Evolutionary conservation across 129 eudicot genomes (phyloP).

Genomic region (Pulicaria dysenterica): DNA sequence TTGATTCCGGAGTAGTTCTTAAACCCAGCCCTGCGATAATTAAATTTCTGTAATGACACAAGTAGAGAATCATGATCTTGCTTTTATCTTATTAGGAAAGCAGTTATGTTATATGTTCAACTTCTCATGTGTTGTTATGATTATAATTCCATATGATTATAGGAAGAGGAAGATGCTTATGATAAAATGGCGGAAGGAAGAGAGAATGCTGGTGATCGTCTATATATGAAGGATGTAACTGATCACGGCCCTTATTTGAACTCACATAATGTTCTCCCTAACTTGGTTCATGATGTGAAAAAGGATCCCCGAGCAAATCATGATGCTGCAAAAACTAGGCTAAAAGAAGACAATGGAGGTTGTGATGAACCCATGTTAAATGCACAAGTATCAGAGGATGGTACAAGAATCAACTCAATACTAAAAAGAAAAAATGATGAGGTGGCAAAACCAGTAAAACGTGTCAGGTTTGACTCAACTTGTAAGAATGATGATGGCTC

Average conservation of each 20-base stretch:
- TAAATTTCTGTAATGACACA: no score
- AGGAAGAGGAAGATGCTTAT: slow-evolving; percentile 65
- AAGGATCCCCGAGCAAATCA: slow-evolving; percentile 39
- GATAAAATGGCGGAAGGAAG: slow-evolving; percentile 56
- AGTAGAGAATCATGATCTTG: no score
- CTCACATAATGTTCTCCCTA: slow-evolving; percentile 37
- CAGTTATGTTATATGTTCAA: not conserved
- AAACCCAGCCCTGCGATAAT: no score
- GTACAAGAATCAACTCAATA: slow-evolving; percentile 40
- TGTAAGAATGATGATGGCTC: slow-evolving; percentile 19
- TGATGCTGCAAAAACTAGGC: slow-evolving; percentile 37
- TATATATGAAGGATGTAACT: slow-evolving; percentile 50
- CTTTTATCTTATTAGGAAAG: no score
- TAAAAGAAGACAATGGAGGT: slow-evolving; percentile 39
- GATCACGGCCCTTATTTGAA: slow-evolving; percentile 34
- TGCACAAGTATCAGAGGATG: slow-evolving; percentile 9
- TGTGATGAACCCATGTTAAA: slow-evolving; percentile 17
- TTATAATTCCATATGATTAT: no score
- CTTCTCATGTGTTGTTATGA: not conserved
- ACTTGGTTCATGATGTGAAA: slow-evolving; percentile 7
- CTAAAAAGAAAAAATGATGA: slow-evolving; percentile 48
- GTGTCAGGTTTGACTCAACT: slow-evolving; percentile 51
- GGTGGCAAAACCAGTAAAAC: slow-evolving; percentile 32
- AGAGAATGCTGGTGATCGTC: slow-evolving; percentile 36
- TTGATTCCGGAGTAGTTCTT: no score